A percentile compares a stretch with the other conserved stretches of the same genome.
Conservation (phyloP, 2,329 filamentous ascomycete species). For the Venturia effusa region DNA sequence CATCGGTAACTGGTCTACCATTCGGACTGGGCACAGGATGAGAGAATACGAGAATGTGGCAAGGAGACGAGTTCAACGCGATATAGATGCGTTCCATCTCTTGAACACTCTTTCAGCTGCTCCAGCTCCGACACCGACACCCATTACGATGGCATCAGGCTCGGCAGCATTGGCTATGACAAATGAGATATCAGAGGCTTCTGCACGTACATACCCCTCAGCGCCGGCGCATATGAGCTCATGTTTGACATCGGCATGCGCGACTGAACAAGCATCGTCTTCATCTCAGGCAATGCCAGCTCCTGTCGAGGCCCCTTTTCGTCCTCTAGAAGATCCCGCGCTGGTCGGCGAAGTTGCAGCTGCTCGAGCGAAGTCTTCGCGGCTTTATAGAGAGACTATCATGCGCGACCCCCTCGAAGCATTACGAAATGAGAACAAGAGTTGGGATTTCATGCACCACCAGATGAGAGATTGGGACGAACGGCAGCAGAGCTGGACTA, state of each 20-base stretch:
- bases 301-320: constrained; percentile 20
- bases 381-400: constrained; percentile 40
- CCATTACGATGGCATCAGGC: not conserved
- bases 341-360: constrained; percentile 58
- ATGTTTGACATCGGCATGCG: not conserved
- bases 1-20: constrained; percentile 48
- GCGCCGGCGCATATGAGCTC: not conserved
- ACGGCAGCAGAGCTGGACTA: constrained; percentile 24
- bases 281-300: not conserved
- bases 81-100: not conserved
- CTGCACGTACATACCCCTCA: not conserved
- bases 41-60: constrained; percentile 55
- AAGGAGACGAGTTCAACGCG: constrained; percentile 37
- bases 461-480: constrained; percentile 35
- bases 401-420: constrained; percentile 19
- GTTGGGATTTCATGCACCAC: constrained; percentile 31
- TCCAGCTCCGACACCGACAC: not conserved
- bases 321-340: constrained; percentile 55
- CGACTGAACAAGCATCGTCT: not conserved
- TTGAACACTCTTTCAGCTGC: constrained; percentile 15
- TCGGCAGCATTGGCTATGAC: not conserved
- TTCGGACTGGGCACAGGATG: constrained; percentile 43
- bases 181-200: not conserved
- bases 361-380: constrained; percentile 42
- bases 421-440: constrained; percentile 22